These are phyloP conservation scores for Vitis rupestris DNA, from an alignment of 164 flowering plant species.

Conservation along the genomic window DNA sequence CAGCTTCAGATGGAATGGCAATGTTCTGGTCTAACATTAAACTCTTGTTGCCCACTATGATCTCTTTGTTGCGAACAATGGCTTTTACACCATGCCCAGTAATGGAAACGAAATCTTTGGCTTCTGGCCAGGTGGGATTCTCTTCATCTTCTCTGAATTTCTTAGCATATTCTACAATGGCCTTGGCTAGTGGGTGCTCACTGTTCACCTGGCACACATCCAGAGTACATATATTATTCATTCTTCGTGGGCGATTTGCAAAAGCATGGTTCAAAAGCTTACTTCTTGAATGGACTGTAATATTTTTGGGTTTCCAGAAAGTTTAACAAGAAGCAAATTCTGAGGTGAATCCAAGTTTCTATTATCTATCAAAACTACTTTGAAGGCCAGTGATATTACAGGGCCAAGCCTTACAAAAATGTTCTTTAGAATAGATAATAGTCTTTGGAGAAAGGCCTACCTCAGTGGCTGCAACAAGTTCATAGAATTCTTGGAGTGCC, in stretches of 20 bases:
- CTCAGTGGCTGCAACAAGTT: constrained; percentile 73
- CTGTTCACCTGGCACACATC: constrained; percentile 53
- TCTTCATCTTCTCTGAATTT: constrained; percentile 49
- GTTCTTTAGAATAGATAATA: too few species aligned
- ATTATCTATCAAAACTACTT: too few species aligned
- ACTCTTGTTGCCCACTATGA: constrained; percentile 18
- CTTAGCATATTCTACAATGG: constrained; percentile 75
- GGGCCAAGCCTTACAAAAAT: too few species aligned
- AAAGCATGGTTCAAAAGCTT: background rate
- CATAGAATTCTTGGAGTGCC: constrained; percentile 56
- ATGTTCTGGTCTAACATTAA: constrained; percentile 5
- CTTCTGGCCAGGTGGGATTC: constrained; percentile 47
- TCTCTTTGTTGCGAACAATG: constrained; percentile 3
- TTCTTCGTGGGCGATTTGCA: background rate
- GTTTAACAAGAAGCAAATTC: too few species aligned
- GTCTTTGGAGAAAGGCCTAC: constrained; percentile 25
- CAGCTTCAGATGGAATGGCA: constrained; percentile 44
- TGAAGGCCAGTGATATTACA: too few species aligned
- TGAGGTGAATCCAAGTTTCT: too few species aligned
- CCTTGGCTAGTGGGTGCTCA: constrained; percentile 83
- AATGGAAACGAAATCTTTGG: constrained; percentile 52
- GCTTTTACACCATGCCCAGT: constrained; percentile 19
- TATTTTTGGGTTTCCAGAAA: too few species aligned
- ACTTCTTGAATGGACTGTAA: too few species aligned
- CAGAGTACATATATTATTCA: background rate